A percentile compares a stretch with the other conserved stretches of the same genome.
Evolutionary conservation across 129 eudicot genomes (phyloP).

Genomic region (Helianthus annuus): DNA sequence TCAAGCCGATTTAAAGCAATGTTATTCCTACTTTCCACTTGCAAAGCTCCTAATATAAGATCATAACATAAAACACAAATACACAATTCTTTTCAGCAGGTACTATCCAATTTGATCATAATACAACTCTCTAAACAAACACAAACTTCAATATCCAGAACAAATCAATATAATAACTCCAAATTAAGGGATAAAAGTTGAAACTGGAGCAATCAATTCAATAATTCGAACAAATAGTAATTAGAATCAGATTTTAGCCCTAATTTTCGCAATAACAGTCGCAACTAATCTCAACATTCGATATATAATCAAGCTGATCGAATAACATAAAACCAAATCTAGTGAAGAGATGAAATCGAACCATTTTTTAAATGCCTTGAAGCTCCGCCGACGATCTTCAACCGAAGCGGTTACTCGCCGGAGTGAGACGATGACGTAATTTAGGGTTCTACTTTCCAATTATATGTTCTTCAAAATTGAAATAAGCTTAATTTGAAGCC

Average conservation of each 20-base stretch:
- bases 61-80: not conserved
- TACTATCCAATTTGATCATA: not conserved
- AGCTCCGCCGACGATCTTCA: conserved; percentile 14
- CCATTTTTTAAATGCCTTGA: conserved; percentile 24
- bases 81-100: not conserved
- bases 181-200: not conserved
- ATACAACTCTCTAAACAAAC: not conserved
- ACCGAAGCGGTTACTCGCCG: conserved; percentile 21
- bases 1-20: not conserved
- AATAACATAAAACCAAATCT: not conserved
- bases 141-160: conserved; percentile 5
- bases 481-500: too few relatives aligned
- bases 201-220: not conserved
- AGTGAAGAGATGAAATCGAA: conserved; percentile 7
- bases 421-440: conserved; percentile 27
- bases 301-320: not conserved
- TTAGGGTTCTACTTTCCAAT: conserved; percentile 6
- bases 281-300: conserved; percentile 11
- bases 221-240: not conserved
- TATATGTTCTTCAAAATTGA: too few relatives aligned
- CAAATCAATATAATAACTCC: not conserved
- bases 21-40: not conserved
- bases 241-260: conserved; percentile 17
- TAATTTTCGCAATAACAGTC: conserved; percentile 2
- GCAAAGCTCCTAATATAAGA: not conserved